These are phyloP conservation scores for Tilletia indica DNA, from an alignment of 1,284 basidiomycete species.

Conservation along the genomic window DNA sequence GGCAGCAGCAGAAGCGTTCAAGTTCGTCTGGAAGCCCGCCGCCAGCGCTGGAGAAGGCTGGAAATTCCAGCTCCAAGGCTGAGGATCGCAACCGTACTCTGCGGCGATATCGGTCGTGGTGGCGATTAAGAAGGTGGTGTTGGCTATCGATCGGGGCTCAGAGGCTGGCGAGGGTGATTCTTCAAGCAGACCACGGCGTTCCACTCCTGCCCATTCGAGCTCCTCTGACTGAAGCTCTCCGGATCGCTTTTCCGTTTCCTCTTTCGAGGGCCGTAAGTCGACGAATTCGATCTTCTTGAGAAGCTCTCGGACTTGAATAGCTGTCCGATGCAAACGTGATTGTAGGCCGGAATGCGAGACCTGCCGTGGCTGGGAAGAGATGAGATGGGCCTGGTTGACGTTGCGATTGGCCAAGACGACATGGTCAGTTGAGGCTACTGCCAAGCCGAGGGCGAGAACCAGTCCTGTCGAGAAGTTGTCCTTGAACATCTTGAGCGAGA, in stretches of 20 bases:
- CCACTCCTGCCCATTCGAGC: too few species aligned
- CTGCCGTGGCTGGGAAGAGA: background rate
- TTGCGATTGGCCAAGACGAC: too few species aligned
- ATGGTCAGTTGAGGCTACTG: too few species aligned
- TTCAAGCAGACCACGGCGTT: too few species aligned
- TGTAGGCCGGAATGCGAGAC: background rate
- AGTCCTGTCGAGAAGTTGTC: too few species aligned
- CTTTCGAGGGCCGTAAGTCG: background rate
- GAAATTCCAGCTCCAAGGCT: slow-evolving; percentile 8
- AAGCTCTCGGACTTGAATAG: background rate
- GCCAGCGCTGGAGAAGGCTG: background rate
- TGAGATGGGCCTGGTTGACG: background rate
- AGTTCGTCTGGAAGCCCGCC: background rate
- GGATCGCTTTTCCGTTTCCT: background rate
- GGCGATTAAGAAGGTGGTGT: slow-evolving; percentile 4
- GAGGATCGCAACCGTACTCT: slow-evolving; percentile 2
- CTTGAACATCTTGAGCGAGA: too few species aligned
- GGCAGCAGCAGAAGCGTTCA: background rate
- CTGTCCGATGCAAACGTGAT: background rate
- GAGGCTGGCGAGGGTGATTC: too few species aligned
- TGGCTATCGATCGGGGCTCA: background rate
- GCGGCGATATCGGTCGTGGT: background rate
- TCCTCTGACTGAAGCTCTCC: background rate
- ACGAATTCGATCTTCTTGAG: background rate
- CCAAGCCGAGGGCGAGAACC: too few species aligned